These are phyloP conservation scores for Cyberlindnera saturnus DNA, from an alignment of 805 yeast species.

Conservation along the genomic window DNA sequence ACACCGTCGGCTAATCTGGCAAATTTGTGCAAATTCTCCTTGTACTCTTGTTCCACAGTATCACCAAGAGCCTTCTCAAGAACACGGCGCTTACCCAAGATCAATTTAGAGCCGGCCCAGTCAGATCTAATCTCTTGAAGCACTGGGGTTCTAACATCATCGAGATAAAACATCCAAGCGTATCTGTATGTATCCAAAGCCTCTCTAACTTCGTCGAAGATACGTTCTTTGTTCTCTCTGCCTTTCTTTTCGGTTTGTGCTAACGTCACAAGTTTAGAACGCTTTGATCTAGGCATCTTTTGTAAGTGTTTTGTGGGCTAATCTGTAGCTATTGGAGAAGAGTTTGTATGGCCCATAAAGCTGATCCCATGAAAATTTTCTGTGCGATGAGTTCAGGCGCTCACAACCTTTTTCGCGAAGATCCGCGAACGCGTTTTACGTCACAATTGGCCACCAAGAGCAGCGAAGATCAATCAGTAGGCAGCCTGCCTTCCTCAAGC, in stretches of 20 bases:
- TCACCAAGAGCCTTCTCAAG: slow-evolving; percentile 90
- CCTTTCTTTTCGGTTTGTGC: slow-evolving; percentile 97
- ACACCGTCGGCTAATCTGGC: slow-evolving; percentile 65
- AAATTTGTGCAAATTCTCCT: slow-evolving; percentile 72
- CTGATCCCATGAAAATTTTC: slow-evolving; percentile 1
- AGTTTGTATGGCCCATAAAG: neutral
- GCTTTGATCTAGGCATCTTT: slow-evolving; percentile 92
- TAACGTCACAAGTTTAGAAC: slow-evolving; percentile 91
- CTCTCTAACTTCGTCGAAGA: slow-evolving; percentile 85
- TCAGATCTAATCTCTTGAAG: slow-evolving; percentile 87
- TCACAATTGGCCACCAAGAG: no score
- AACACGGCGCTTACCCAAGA: slow-evolving; percentile 90
- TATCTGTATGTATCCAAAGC: slow-evolving; percentile 72
- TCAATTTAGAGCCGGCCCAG: slow-evolving; percentile 86
- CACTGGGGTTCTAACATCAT: slow-evolving; percentile 93
- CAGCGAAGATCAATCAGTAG: no score
- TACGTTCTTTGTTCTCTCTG: slow-evolving; percentile 81
- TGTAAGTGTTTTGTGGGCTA: neutral
- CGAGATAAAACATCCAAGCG: slow-evolving; percentile 81
- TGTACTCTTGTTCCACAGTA: slow-evolving; percentile 82
- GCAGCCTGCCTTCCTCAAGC: no score
- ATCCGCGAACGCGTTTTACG: neutral
- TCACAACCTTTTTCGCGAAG: neutral
- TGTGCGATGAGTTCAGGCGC: slow-evolving; percentile 5
- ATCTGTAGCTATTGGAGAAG: neutral